phyloP scores from a whole-genome alignment of 306 rosid species.

The Fragaria nilgerrensis region DNA sequence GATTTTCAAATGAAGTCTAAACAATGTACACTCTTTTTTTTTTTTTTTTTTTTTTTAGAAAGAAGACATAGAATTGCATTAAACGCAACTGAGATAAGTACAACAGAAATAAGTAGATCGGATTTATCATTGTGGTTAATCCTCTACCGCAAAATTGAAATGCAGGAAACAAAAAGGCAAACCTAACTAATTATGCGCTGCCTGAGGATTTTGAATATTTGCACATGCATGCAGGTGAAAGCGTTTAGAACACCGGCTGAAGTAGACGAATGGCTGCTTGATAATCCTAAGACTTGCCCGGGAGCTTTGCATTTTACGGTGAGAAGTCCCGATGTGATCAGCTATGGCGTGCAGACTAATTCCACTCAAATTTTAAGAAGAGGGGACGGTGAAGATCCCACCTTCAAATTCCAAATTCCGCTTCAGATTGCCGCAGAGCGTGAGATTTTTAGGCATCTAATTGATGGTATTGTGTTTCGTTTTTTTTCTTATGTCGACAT shows the following conservation, averaged over 20 bases:
- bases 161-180: too few species aligned
- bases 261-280: constrained; percentile 64
- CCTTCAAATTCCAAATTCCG: constrained; percentile 58
- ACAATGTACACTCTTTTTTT: too few species aligned
- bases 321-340: constrained; percentile 43
- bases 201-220: too few species aligned
- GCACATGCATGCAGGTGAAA: constrained; percentile 39
- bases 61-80: too few species aligned
- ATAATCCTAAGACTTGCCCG: constrained; percentile 60
- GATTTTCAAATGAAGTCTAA: not conserved
- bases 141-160: too few species aligned
- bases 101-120: too few species aligned
- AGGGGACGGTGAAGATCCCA: constrained; percentile 59
- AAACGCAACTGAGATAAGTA: too few species aligned
- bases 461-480: constrained; percentile 51
- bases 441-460: constrained; percentile 70
- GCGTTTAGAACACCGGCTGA: constrained; percentile 41
- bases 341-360: constrained; percentile 86
- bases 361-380: constrained; percentile 46
- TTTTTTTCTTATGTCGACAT: not conserved
- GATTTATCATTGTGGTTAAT: too few species aligned
- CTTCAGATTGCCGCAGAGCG: constrained; percentile 94
- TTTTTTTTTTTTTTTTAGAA: too few species aligned
- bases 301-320: constrained; percentile 75
- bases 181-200: too few species aligned